Conservation (phyloP, 805 yeast genomes). For the Ogataea paraovalis region DNA sequence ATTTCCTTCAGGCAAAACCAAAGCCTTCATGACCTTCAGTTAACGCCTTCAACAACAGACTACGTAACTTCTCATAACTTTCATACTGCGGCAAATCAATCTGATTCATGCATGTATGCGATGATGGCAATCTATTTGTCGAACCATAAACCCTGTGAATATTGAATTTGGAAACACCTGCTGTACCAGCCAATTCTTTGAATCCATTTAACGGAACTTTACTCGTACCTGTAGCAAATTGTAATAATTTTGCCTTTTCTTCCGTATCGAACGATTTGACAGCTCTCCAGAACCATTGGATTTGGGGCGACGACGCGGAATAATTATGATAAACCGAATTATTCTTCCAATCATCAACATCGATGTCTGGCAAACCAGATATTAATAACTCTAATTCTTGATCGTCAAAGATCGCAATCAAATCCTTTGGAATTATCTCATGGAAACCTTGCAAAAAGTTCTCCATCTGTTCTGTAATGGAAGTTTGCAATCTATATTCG, state of each 20-base stretch:
- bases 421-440: constrained; percentile 79
- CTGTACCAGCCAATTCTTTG: constrained; percentile 81
- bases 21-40: constrained; percentile 97
- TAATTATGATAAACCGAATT: constrained; percentile 81
- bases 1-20: constrained; percentile 57
- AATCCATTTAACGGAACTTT: constrained; percentile 95
- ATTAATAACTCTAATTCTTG: constrained; percentile 90
- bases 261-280: constrained; percentile 91
- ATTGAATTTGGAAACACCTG: constrained; percentile 80
- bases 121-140: constrained; percentile 83
- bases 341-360: constrained; percentile 92
- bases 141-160: constrained; percentile 87
- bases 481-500: constrained; percentile 76
- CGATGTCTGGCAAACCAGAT: constrained; percentile 94
- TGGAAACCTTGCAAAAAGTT: constrained; percentile 84
- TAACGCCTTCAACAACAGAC: constrained; percentile 75
- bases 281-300: constrained; percentile 98
- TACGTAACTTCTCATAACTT: constrained; percentile 78
- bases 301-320: constrained; percentile 75
- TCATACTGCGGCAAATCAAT: constrained; percentile 91
- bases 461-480: constrained; percentile 85
- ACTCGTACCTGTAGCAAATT: constrained; percentile 95
- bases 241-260: constrained; percentile 89
- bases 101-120: constrained; percentile 95
- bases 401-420: constrained; percentile 86